A percentile compares a stretch with the other conserved stretches of the same genome.
phyloP scores from a whole-genome alignment of 2,329 filamentous ascomycete species.

The Calonectria pauciramosa region DNA sequence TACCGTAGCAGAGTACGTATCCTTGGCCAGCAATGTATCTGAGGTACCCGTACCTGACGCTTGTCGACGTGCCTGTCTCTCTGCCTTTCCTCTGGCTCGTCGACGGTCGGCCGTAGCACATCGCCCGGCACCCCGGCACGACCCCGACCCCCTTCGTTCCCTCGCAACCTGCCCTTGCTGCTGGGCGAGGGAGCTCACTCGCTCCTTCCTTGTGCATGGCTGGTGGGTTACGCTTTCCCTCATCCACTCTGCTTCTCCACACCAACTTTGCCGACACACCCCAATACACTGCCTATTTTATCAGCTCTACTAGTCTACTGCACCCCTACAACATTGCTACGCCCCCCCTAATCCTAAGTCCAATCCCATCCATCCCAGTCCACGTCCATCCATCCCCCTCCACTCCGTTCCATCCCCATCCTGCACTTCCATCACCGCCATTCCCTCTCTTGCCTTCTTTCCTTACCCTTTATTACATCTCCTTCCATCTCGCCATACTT shows the following conservation, averaged over 20 bases:
- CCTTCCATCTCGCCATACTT: conserved; percentile 49
- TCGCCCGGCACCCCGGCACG: conserved; percentile 16
- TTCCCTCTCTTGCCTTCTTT: conserved; percentile 50
- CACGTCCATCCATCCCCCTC: conserved; percentile 51
- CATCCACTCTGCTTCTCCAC: conserved; percentile 4
- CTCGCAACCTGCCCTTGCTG: conserved; percentile 17
- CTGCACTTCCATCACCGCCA: conserved; percentile 48
- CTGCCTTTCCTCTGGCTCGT: conserved; percentile 7
- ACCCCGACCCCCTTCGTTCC: conserved; percentile 19
- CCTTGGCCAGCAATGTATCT: conserved; percentile 3
- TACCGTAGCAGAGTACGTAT: conserved; percentile 1
- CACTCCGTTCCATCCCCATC: conserved; percentile 52
- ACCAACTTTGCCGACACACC: neutral
- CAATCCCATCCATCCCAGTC: conserved; percentile 45
- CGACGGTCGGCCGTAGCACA: conserved; percentile 11
- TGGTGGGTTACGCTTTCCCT: conserved; percentile 19
- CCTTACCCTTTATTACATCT: conserved; percentile 50
- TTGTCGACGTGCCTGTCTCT: conserved; percentile 5
- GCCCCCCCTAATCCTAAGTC: conserved; percentile 20
- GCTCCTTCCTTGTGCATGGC: conserved; percentile 15
- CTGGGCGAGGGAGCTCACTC: conserved; percentile 5
- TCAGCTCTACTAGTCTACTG: conserved; percentile 3
- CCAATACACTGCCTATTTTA: conserved; percentile 12
- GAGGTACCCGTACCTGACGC: conserved; percentile 23
- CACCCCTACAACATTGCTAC: conserved; percentile 26